Base-by-base conservation (phyloP, 2,329 filamentous ascomycete species). In the Penicillium hesseltinei region DNA sequence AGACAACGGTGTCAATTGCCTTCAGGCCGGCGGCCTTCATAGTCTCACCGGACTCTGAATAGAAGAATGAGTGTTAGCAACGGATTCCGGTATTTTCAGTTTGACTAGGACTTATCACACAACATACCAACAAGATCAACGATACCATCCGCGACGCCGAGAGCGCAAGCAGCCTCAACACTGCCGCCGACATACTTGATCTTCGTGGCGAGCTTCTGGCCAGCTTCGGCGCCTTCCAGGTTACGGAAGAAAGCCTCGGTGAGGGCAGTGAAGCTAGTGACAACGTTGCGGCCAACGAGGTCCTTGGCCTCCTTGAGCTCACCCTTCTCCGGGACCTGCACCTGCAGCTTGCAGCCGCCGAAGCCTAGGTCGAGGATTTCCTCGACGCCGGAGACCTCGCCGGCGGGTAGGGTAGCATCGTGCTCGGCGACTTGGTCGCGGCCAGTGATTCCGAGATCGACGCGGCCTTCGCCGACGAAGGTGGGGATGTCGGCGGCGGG, bases 401-500 rank as follows among this genome's bases (percentile, higher is more conserved):
- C 73, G 2, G 65, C 54, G 1, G 70, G 54, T 1, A 79, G 65
- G 49, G 75, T 64, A 44, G 88, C 87, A 77, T 92, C 90, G 78
- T 97, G 90, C 77, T 97, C 93, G 60, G 88, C 88, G 48, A 97
- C 91, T 71, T 96, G 92, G 73, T 99, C 94, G 69, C 86, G 85
- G 50, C 94, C 94, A 0, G 94, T 97, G 72, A 99, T 99, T 62
- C 94, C 94, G 17, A 99, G 82, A 71, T 96, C 92, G 47, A 96
- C 91, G 61, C 88, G 88, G 57, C 94, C 94, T 78, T 97, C 92
- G 56, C 93, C 93, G 47, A 99, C 92, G 72, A 97, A 97, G 39
- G 92, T 96, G 5, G 94, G 94, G 71, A 99, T 99, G 74, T 99
- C 94, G 65, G 92, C 92, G 38, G 93, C 94, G 31, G 94, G 94